These are phyloP conservation scores for Phaeoacremonium minimum DNA, from an alignment of 2,329 filamentous ascomycete species.

Conservation along the genomic window DNA sequence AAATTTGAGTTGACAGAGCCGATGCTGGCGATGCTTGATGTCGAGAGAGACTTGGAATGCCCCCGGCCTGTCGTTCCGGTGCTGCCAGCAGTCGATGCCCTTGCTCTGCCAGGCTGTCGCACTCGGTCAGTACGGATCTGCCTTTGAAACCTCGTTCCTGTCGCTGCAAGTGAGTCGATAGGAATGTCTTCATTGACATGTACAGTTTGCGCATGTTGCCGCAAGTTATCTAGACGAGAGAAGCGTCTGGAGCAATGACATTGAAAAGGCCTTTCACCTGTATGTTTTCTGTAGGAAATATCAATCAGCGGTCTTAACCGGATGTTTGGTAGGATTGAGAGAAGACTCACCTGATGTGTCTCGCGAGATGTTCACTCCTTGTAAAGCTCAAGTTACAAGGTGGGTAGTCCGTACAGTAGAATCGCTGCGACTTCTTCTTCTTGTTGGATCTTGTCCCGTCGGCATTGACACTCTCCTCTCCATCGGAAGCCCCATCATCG, in stretches of 20 bases:
- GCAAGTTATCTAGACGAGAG: slow-evolving; percentile 88
- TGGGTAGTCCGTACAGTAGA: slow-evolving; percentile 93
- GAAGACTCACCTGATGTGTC: slow-evolving; percentile 77
- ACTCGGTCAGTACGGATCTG: slow-evolving; percentile 87
- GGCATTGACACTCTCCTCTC: slow-evolving; percentile 56
- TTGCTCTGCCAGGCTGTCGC: slow-evolving; percentile 67
- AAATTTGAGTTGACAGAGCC: slow-evolving; percentile 64
- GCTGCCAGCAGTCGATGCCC: slow-evolving; percentile 74
- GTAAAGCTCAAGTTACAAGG: slow-evolving; percentile 95
- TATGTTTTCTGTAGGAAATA: slow-evolving; percentile 72
- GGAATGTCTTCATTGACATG: slow-evolving; percentile 98
- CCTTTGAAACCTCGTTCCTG: slow-evolving; percentile 85
- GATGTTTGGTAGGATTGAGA: too few relatives aligned
- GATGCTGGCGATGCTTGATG: slow-evolving; percentile 79
- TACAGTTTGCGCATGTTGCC: slow-evolving; percentile 95
- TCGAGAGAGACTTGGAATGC: slow-evolving; percentile 80
- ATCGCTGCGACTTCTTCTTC: slow-evolving; percentile 95
- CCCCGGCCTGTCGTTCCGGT: slow-evolving; percentile 67
- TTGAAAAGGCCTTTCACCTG: slow-evolving; percentile 92
- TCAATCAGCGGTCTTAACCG: too few relatives aligned
- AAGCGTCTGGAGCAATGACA: slow-evolving; percentile 94
- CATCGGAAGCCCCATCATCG: slow-evolving; percentile 54
- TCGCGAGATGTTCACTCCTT: slow-evolving; percentile 87
- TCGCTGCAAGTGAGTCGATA: slow-evolving; percentile 85
- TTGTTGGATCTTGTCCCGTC: slow-evolving; percentile 70